Evolutionary conservation across 805 yeast genomes (phyloP), one percentile per base, ranked within the genome.

Genomic region (Jamesozyma rosinii): DNA sequence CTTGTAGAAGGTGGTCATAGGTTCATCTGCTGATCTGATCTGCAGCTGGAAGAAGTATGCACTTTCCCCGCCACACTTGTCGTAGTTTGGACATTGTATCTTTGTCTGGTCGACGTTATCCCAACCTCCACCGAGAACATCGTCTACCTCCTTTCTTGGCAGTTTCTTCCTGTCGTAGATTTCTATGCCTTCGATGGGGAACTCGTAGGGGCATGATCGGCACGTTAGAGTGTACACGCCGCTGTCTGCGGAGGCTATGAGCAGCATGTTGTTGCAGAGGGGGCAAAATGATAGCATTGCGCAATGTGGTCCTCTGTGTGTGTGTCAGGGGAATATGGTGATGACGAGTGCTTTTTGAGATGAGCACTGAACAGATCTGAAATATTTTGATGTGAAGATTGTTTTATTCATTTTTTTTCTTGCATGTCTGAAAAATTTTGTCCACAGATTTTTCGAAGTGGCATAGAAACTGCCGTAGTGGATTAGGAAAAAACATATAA

Each of bases 51-150:
- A 92, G 71, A 86, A 92, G 66, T 92, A 92, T 0, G 98, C 98
- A 64, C 87, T 86, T 51, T 78, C 83, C 50, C 82, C 81, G 34
- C 86, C 95, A 69, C 98, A 92, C 2, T 70, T 58, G 45, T 86
- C 95, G 36, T 77, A 71, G 41, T 62, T 62, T 3, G 97, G 96
- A 70, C 98, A 90, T 61, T 90, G 95, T 0, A 90, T 86, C 1
- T 79, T 71, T 0, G 97, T 92, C 61, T 92, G 97, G 60, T 92
- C 98, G 22, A 92, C 98, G 58, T 92, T 90, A 62, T 90, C 97
- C 98, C 98, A 92, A 1, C 97, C 94, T 26, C 95, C 97, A 44
- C 98, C 98, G 15, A 92, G 72, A 11, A 92, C 95, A 67, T 90
- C 98, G 63, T 92, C 98, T 2, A 92, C 90, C 51, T 87, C 83